These are phyloP conservation scores for Turnera subulata DNA, from an alignment of 345 rosid genomes.

Conservation along the genomic window DNA sequence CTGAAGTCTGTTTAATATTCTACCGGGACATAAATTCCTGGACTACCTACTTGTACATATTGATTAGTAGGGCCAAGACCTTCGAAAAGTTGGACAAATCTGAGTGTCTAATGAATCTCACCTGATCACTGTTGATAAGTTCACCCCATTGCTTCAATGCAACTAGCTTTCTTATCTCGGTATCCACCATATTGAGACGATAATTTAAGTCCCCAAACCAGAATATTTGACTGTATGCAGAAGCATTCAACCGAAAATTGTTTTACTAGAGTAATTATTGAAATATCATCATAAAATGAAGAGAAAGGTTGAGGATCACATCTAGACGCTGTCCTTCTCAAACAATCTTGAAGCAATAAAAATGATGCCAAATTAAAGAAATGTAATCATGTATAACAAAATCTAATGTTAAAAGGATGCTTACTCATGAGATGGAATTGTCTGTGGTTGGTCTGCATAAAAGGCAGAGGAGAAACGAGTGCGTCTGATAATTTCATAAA, in stretches of 20 bases:
- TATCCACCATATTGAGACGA: conserved; percentile 71
- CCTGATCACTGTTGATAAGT: conserved; percentile 78
- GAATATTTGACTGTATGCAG: conserved; percentile 69
- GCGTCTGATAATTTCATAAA: conserved; percentile 69
- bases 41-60: too few relatives aligned
- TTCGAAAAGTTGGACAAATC: not conserved
- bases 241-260: conserved; percentile 5
- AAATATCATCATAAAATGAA: too few relatives aligned
- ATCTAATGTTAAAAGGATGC: conserved; percentile 14
- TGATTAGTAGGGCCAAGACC: too few relatives aligned
- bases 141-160: conserved; percentile 72
- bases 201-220: conserved; percentile 99
- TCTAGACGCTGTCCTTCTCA: too few relatives aligned
- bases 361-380: too few relatives aligned
- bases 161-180: conserved; percentile 73
- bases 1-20: too few relatives aligned
- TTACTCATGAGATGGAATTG: conserved; percentile 92
- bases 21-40: too few relatives aligned
- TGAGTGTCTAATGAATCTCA: conserved; percentile 17
- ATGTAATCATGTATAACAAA: conserved; percentile 3
- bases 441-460: conserved; percentile 68
- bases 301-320: too few relatives aligned
- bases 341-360: too few relatives aligned
- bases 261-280: too few relatives aligned
- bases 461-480: conserved; percentile 71